Base-by-base conservation (phyloP, 305 asterid species). In the Ajuga reptans region DNA sequence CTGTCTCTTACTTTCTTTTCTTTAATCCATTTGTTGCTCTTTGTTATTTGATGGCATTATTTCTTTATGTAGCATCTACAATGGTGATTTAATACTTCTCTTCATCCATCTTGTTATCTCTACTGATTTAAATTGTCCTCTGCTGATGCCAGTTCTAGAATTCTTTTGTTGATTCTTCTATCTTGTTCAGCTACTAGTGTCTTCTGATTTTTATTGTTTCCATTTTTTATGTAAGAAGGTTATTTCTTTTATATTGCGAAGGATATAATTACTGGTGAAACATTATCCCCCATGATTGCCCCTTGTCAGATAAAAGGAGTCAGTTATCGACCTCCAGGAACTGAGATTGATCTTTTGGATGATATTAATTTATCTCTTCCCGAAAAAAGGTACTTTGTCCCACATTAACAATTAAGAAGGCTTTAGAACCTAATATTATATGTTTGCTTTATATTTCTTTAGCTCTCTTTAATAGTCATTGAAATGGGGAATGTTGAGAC, bases 271-370 rank as follows among this genome's bases (percentile, higher is more conserved):
- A 34, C 33, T 79, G 50, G 62, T 63, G 49, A 59, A 69, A 66
- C 47, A 34, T 41, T 54, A 56, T 64, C 42, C 36, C 54, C 46
- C 31, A 21, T 21, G 27, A 21, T 21, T 21, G 27, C 45, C 54
- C 58, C 46, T 41, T 12, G 17, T n/a, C 84, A 92, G 98, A 69
- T 89, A 58, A 84, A 79, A 84, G 88, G 78, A n/a, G 79, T 89
- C 54, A 76, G 84, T 36, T 92, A 85, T 76, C 89, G 85, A 80
- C 87, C 92, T 63, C 95, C 97, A 17, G 98, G 97, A 74, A 89
- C 96, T 56, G 80, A 87, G 80, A 72, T 77, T 75, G 75, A 86
- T 80, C 90, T 92, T 69, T 76, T 92, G 82, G 77, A 83, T 63
- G 83, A 79, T 65, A 77, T 86, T 79, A 86, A 66, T 72, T 76